These are phyloP conservation scores for Hypoxylon lenormandii DNA, from an alignment of 495 filamentous ascomycete genomes.

Conservation along the genomic window DNA sequence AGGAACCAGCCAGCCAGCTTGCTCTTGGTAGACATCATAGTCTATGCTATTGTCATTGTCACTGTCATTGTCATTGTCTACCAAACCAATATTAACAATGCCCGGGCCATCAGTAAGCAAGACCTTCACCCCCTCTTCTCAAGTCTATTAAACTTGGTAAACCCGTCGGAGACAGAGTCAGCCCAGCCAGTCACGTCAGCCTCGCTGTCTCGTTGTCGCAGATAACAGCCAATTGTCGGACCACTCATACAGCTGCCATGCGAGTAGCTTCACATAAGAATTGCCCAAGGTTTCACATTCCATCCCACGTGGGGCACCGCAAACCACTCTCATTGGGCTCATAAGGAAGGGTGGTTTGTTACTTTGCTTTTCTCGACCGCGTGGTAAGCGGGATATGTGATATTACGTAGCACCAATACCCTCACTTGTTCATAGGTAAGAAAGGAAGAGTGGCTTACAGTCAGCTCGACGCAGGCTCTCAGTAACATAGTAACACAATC, in stretches of 20 bases:
- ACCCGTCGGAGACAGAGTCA: slow-evolving; percentile 22
- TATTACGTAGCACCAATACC: slow-evolving; percentile 17
- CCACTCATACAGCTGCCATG: slow-evolving; percentile 19
- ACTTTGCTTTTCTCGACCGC: slow-evolving; percentile 13
- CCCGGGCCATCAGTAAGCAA: neutral
- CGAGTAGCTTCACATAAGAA: slow-evolving; percentile 11
- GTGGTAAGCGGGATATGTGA: slow-evolving; percentile 15
- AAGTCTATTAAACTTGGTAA: neutral
- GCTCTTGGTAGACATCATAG: slow-evolving; percentile 8
- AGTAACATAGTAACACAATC: slow-evolving; percentile 13
- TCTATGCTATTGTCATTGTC: neutral
- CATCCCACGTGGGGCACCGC: slow-evolving; percentile 31
- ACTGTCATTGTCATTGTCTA: slow-evolving; percentile 9
- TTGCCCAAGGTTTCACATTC: slow-evolving; percentile 17
- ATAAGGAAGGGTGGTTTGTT: slow-evolving; percentile 21
- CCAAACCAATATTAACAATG: neutral
- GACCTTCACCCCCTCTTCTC: neutral
- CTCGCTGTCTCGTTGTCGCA: slow-evolving; percentile 34
- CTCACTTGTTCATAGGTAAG: slow-evolving; percentile 34
- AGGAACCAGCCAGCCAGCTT: slow-evolving; percentile 29
- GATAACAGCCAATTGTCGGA: slow-evolving; percentile 14
- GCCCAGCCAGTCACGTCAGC: slow-evolving; percentile 34
- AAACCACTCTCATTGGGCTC: slow-evolving; percentile 30
- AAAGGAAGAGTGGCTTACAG: slow-evolving; percentile 27
- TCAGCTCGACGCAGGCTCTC: slow-evolving; percentile 33